Base-by-base conservation (phyloP, 306 rosid genomes). In the Lotus japonicus region DNA sequence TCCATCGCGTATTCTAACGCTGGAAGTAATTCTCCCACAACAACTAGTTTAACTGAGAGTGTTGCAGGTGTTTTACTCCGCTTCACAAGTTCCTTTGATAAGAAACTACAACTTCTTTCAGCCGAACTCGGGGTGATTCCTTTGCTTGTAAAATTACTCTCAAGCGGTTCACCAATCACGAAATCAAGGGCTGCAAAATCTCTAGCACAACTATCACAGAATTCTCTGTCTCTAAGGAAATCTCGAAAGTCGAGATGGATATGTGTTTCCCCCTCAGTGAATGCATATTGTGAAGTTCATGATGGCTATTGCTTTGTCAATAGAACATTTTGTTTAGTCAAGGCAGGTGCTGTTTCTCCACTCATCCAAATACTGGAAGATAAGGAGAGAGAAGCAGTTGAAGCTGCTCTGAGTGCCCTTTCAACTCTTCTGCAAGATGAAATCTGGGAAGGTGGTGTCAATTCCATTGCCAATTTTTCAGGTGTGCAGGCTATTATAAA, bases 91-190 rank as follows among this genome's bases (percentile, higher is more conserved):
- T 77, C 98, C 43, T 78, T 84, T 18, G 95, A 92, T 79, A 87
- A 84, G 81, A 92, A 84, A 71, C 66, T 87, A 43, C 98, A 92
- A 71, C 83, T 76, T 15, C 72, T 83, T 55, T 79, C 90, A 19
- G 96, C 85, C 15, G 91, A 87, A 71, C 89, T 86, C 0, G 95
- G 98, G 49, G 87, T 84, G 58, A 86, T 89, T 53, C 92, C 95
- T 11, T 72, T 89, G 79, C 95, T 92, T 4, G 84, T 89, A 41
- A 89, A 84, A 75, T 59, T 86, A 31, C 91, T 92, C 50, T 87
- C 88, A 6, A 83, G 80, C 9, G 85, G 84, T 46, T 83, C 95
- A 4, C 61, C 80, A 0, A 28, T 83, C 70, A 82, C 88, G 13
- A 86, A 87, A 81, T 64, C 76, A 53, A 81, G 81, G 64, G 98